Conservation (phyloP, 2,329 filamentous ascomycete genomes). For the Hansfordia pulvinata region DNA sequence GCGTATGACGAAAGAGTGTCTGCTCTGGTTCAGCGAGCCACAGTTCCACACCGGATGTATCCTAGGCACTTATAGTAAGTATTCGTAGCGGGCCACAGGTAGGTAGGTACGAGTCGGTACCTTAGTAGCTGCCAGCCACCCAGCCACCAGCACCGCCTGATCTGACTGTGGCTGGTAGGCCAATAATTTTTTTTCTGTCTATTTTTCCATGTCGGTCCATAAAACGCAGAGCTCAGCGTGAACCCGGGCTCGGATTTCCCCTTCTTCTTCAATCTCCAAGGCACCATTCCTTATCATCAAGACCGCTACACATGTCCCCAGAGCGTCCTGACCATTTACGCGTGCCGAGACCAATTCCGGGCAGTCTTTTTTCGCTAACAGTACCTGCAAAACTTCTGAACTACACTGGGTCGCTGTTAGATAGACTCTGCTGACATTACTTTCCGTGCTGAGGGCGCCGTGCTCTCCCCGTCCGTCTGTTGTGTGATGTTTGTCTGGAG, state of each 20-base stretch:
- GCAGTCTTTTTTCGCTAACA: constrained; percentile 98
- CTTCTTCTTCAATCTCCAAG: constrained; percentile 33
- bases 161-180: background rate
- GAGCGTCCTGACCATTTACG: constrained; percentile 82
- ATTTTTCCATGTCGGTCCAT: too few species aligned
- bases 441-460: constrained; percentile 8
- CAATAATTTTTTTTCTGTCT: too few species aligned
- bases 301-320: constrained; percentile 42
- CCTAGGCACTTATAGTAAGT: too few species aligned
- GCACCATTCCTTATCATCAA: constrained; percentile 96
- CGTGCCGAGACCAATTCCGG: constrained; percentile 61
- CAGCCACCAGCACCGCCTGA: background rate
- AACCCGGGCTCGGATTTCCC: constrained; percentile 10
- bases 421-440: constrained; percentile 83
- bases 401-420: constrained; percentile 79
- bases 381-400: constrained; percentile 52
- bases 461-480: constrained; percentile 1
- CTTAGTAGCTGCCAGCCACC: background rate
- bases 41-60: too few species aligned
- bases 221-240: constrained; percentile 5
- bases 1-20: too few species aligned
- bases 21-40: too few species aligned
- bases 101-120: too few species aligned
- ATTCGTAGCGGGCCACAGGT: too few species aligned
- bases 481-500: too few species aligned